Evolutionary conservation across 192 early-diverging fungal genomes (phyloP).

Genomic region (Coemansia sp.): DNA sequence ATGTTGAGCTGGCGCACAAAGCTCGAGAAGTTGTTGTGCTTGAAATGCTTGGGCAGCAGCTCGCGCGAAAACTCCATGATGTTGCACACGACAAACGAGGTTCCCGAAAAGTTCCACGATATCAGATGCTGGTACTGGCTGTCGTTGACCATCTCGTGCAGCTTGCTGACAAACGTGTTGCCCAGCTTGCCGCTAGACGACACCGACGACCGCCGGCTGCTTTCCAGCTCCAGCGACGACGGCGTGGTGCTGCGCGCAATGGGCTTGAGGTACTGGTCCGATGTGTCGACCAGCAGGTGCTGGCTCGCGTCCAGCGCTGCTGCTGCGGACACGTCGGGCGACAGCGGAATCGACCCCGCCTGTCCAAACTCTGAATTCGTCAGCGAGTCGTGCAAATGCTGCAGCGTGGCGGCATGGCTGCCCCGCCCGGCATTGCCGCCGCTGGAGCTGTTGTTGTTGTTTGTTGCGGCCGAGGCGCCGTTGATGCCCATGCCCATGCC

Average conservation of each 20-base stretch:
- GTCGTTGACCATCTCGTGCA: constrained; percentile 82
- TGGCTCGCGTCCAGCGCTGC: constrained; percentile 33
- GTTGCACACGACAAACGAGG: constrained; percentile 89
- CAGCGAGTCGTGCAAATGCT: constrained; percentile 48
- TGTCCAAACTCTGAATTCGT: constrained; percentile 30
- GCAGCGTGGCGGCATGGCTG: constrained; percentile 26
- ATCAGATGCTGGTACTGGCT: constrained; percentile 85
- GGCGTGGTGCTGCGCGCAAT: constrained; percentile 54
- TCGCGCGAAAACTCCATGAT: constrained; percentile 88
- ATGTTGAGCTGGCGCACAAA: constrained; percentile 89
- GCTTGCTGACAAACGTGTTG: constrained; percentile 67
- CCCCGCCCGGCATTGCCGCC: constrained; percentile 1
- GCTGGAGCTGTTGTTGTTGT: constrained; percentile 12
- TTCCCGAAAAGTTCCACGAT: constrained; percentile 85
- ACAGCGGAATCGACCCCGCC: constrained; percentile 41
- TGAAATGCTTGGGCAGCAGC: constrained; percentile 90
- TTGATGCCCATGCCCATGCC: constrained; percentile 19
- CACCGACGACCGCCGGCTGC: constrained; percentile 49
- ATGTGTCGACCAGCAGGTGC: constrained; percentile 47
- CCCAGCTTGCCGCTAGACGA: constrained; percentile 49
- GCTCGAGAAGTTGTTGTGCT: constrained; percentile 89
- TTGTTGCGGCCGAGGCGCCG: neutral
- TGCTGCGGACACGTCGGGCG: constrained; percentile 39
- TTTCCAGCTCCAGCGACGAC: constrained; percentile 52
- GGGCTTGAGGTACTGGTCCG: constrained; percentile 57